Base-by-base conservation (phyloP, 1,139 yeast species). In the Lodderomyces oxycetoniae region DNA sequence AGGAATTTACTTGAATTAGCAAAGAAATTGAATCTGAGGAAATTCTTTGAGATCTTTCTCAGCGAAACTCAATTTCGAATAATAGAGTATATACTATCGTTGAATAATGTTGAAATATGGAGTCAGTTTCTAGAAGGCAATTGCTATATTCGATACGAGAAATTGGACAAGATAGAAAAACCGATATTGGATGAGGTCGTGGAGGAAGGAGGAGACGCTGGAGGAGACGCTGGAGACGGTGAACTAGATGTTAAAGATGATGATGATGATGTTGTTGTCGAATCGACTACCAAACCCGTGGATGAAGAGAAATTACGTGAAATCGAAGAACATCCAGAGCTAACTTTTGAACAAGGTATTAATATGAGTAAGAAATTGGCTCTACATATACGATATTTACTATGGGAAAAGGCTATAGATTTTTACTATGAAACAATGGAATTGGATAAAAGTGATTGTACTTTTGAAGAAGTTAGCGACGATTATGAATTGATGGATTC, bases 331-430 rank as follows among this genome's bases (percentile, higher is more conserved):
- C 48, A 46, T 11, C 46, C 44, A 1, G 52, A 50, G 33, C 30
- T 66, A 44, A 47, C 67, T 44, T 49, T 71, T 47, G 74, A 63
- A 55, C 76, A 64, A 53, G 86, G 71, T 17, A 50, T 45, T 48
- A 66, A 50, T 16, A 71, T 79, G 32, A 61, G 77, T 11, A 72
- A 73, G 37, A 62, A 70, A 35, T 57, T 82, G 31, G 80, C 87
- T 3, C 59, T 82, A 34, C 82, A 79, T 43, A 58, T 82, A 24
- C 63, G 91, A 45, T 82, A 81, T 45, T 67, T 82, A 13, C 59
- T 83, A 17, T 83, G 86, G 77, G 89, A 82, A 46, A 78, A 76
- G 48, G 91, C 88, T 5, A 70, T 83, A 11, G 85, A 79, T 49
- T 65, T 58, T 36, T 67, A 62, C 44, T 76, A 65, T 41, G 48